Base-by-base conservation (phyloP, 768 basidiomycete genomes). In the Amyloporia xantha region DNA sequence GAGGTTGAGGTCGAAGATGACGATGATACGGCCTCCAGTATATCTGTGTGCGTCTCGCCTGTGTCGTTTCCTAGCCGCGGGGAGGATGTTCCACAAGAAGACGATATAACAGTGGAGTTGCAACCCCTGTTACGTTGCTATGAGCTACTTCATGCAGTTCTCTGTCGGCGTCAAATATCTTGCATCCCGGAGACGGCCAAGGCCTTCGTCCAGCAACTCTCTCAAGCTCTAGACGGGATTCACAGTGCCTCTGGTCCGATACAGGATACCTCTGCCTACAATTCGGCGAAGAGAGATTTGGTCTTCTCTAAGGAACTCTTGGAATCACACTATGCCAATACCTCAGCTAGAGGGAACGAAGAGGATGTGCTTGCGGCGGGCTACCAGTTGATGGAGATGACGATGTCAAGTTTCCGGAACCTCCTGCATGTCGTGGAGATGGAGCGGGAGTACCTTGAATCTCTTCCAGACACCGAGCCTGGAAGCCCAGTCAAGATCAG, bases 331-430 rank as follows among this genome's bases (percentile, higher is more conserved):
- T 36, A 27, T 21, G 44, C 25, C 44, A 45, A 26, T 3, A 35
- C 36, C 7, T 15, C 20, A 20, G 7, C 15, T 2, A 15, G 12
- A 13, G n/a, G 5, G 17, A 19, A 45, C 20, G 4, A 11, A 6
- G 13, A n/a, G 9, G 33, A 45, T 15, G 15, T 36, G 2, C 28
- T 6, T 4, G 27, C 17, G n/a, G 36, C 19, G 6, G 44, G 28
- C 9, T 45, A 45, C 23, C 44, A 45, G 44, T 30, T 45, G 24
- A 33, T 45, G 44, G 30, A 30, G 44, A 30, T 45, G 44, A 35
- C 28, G 17, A 35, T 45, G 44, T 35, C 27, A 11, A 30, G 36
- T n/a, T 36, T 45, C 44, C 44, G 44, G 2, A 33, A 30, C 44
- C 13, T 45, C 28, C 26, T 45, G 27, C 27, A 35, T 17, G 27